Base-by-base conservation (phyloP, 148 eudicot genomes). In the Spergularia bocconei region DNA sequence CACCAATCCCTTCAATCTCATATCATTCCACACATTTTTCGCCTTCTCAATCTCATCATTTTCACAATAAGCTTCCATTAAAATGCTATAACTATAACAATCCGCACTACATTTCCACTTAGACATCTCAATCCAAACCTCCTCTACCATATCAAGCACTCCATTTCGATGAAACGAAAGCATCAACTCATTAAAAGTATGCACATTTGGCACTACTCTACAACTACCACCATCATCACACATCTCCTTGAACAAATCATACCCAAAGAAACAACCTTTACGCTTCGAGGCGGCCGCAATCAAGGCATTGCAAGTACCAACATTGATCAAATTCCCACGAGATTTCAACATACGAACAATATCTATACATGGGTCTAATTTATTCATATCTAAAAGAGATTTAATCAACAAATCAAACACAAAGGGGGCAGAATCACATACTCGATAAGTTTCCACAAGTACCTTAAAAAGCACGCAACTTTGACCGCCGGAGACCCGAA, bases 401-500 rank as follows among this genome's bases (percentile, higher is more conserved):
- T 75, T 47, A 39, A 91, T 73, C 64, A 94, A 73, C 71, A 87
- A 81, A 81, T 88, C 98, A 75, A 91, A 93, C 75, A 94, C 98
- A 57, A 88, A 78, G 13, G 97, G 98, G 9, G 91, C 86, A 16
- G 97, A 94, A 67, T 90, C 85, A 80, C 90, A 91, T 36, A 70
- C 72, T 41, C 87, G 77, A 17, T 91, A 91, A 63, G 82, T 85
- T 33, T 70, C 68, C 4, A 81, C 76, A 71, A 94, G 72, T 1
- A 79, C 67, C 50, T 73, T 78, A 33, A 94, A 91, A 67, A 94
- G 71, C 6, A 67, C 68, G 1, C 74, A 70, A 33, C 12, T 48
- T 23, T 68, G 16, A 13, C 76, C 80, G 53, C 0, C 11, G 25
- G 54, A 57, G 38, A n/a, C 41, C 8, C 63, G 70, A 39, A 91